A percentile compares a stretch with the other conserved stretches of the same genome.
phyloP scores from a whole-genome alignment of 164 flowering plant genomes.

The Vitis rotundifolia region DNA sequence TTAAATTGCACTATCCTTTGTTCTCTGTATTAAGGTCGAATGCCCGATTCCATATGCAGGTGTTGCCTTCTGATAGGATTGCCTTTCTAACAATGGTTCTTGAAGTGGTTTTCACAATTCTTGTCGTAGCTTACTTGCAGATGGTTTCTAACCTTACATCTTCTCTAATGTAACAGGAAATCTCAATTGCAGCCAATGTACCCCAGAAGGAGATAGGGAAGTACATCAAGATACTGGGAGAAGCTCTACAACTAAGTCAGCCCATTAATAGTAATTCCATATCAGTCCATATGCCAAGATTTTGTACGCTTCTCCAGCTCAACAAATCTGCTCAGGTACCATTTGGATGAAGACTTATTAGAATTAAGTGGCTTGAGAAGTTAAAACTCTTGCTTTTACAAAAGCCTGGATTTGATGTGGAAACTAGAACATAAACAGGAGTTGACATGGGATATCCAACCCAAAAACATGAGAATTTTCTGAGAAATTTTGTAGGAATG shows the following conservation, averaged over 20 bases:
- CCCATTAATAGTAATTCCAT: slow-evolving; percentile 98
- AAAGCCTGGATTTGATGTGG: no score
- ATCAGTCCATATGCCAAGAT: slow-evolving; percentile 96
- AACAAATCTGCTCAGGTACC: slow-evolving; percentile 95
- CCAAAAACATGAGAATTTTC: no score
- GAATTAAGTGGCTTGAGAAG: background rate
- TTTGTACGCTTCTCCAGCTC: slow-evolving; percentile 94
- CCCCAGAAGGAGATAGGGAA: slow-evolving; percentile 99
- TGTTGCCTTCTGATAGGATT: no score
- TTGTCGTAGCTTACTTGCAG: background rate
- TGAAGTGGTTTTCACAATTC: no score
- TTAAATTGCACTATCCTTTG: no score
- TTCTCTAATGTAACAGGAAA: slow-evolving; percentile 57
- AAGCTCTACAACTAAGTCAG: slow-evolving; percentile 90
- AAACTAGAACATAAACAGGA: no score
- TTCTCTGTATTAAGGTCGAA: no score
- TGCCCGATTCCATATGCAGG: no score
- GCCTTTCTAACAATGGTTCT: no score
- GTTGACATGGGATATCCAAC: no score
- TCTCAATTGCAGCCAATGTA: slow-evolving; percentile 90
- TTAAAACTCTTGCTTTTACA: background rate
- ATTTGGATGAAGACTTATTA: background rate
- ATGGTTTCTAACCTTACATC: background rate
- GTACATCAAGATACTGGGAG: slow-evolving; percentile 95
- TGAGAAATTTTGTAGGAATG: no score